phyloP scores from a whole-genome alignment of 2,329 filamentous ascomycete species.

The Arachnomyces sp. region DNA sequence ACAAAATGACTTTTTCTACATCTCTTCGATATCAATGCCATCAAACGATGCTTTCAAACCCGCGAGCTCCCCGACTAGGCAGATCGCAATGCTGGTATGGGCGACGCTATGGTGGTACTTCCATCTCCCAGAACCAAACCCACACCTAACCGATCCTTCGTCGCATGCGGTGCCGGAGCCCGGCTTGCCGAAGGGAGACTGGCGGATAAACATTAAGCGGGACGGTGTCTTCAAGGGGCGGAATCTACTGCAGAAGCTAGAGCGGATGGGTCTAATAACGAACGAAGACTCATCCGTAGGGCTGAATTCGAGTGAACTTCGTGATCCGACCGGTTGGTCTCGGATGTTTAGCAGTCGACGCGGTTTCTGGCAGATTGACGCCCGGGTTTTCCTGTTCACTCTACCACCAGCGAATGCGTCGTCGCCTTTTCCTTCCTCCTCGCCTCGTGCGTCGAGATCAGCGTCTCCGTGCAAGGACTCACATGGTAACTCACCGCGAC shows the following conservation, averaged over 20 bases:
- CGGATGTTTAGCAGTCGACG: conserved; percentile 74
- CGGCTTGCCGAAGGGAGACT: conserved; percentile 74
- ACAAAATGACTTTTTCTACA: conserved; percentile 73
- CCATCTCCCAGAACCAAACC: conserved; percentile 68
- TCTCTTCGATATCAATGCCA: conserved; percentile 84
- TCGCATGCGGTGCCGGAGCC: conserved; percentile 58
- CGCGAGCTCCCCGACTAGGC: conserved; percentile 70
- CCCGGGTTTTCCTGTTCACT: conserved; percentile 80
- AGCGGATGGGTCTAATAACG: conserved; percentile 81
- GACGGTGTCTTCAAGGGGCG: conserved; percentile 83
- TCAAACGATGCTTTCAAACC: conserved; percentile 73
- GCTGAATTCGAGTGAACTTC: conserved; percentile 50
- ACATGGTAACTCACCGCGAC: conserved; percentile 6
- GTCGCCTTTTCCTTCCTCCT: conserved; percentile 43
- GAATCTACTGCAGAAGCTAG: conserved; percentile 80
- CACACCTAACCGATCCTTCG: conserved; percentile 57
- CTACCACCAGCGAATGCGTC: conserved; percentile 54
- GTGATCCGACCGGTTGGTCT: conserved; percentile 60
- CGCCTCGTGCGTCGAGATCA: conserved; percentile 8
- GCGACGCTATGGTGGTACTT: conserved; percentile 96
- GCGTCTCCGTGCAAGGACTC: conserved; percentile 6
- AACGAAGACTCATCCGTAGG: conserved; percentile 71
- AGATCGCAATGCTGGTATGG: conserved; percentile 97
- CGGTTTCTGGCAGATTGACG: conserved; percentile 88
- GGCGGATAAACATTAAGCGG: conserved; percentile 74